Percentiles rank a stretch among this genome's conserved stretches.
These are phyloP conservation scores for Sporothrix pallida DNA, from an alignment of 2,329 filamentous ascomycete genomes.

Conservation along the genomic window DNA sequence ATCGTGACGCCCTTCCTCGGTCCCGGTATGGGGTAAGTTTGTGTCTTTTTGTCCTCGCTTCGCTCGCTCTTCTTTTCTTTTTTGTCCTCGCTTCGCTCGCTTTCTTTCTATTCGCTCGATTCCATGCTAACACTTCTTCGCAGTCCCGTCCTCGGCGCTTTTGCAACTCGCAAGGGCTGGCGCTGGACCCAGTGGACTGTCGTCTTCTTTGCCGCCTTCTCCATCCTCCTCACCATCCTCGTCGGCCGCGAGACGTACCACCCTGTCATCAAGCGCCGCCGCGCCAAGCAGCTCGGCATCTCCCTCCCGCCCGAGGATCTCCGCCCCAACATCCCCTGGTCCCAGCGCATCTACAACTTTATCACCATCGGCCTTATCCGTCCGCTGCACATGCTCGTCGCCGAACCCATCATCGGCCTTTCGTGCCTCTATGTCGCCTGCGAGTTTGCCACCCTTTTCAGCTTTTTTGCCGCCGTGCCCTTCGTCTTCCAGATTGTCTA, in stretches of 20 bases:
- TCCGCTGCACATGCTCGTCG: slow-evolving; percentile 63
- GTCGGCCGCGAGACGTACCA: slow-evolving; percentile 63
- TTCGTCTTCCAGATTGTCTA: slow-evolving; percentile 56
- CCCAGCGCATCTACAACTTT: slow-evolving; percentile 45
- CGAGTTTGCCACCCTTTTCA: slow-evolving; percentile 59
- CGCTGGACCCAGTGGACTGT: slow-evolving; percentile 61
- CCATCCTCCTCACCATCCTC: slow-evolving; percentile 47
- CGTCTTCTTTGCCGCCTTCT: slow-evolving; percentile 53
- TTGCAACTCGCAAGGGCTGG: slow-evolving; percentile 56
- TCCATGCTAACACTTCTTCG: slow-evolving; percentile 6
- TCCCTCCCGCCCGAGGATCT: slow-evolving; percentile 34
- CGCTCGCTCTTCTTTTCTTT: no score
- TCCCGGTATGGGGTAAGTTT: slow-evolving; percentile 55
- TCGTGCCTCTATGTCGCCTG: slow-evolving; percentile 57
- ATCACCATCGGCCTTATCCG: slow-evolving; percentile 53
- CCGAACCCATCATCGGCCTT: slow-evolving; percentile 68
- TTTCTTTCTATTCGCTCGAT: neutral
- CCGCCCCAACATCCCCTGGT: slow-evolving; percentile 39
- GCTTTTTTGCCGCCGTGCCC: slow-evolving; percentile 59
- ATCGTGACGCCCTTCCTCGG: slow-evolving; percentile 61
- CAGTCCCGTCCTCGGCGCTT: slow-evolving; percentile 57
- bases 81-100: no score
- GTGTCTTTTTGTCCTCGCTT: no score
- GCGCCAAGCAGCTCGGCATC: slow-evolving; percentile 47
- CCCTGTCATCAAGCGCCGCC: slow-evolving; percentile 52